Base-by-base conservation (phyloP, 495 filamentous ascomycete genomes). In the Trichoderma erinaceum region DNA sequence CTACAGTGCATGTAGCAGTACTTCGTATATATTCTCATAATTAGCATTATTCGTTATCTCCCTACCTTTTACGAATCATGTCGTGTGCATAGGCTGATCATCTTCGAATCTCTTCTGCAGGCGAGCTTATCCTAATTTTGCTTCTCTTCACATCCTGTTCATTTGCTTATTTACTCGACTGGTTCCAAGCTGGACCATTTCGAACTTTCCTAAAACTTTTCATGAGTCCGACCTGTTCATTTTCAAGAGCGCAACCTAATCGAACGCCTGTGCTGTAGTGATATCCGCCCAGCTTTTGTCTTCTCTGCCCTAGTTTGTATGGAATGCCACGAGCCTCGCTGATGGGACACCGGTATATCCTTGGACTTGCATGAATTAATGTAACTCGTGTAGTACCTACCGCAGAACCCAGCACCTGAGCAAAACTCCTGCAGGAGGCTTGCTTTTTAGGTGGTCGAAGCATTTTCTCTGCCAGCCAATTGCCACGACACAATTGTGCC, bases 331-430 rank as follows among this genome's bases (percentile, higher is more conserved):
- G n/a, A 52, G 48, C 48, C 18, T 52, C 48, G 48, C 48, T 52
- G 48, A 52, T 23, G 48, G 48, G 48, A 52, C 21, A n/a, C 18
- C 48, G 48, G 18, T 21, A 52, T 52, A 52, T 52, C 48, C 48
- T 52, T 52, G 48, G 48, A 52, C 48, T 52, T 52, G 48, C 48
- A 52, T 52, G 48, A 52, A 52, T n/a, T 52, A 52, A 52, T 52
- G 48, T 52, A 52, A 52, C 48, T 61, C 12, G 56, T 13, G 56
- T 61, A 61, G 56, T 25, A 61, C 27, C 18, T 52, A 52, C 48
- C 48, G 48, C 48, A 23, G 48, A 52, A 52, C 48, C 48, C 21
- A 52, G 48, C n/a, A 52, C 48, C 48, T 21, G 48, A 52, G 48
- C 48, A n/a, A 52, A 21, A 52, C 48, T 10, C n/a, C 48, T 52